phyloP scores from a whole-genome alignment of 1,284 basidiomycete genomes.

The Agroathelia rolfsii region DNA sequence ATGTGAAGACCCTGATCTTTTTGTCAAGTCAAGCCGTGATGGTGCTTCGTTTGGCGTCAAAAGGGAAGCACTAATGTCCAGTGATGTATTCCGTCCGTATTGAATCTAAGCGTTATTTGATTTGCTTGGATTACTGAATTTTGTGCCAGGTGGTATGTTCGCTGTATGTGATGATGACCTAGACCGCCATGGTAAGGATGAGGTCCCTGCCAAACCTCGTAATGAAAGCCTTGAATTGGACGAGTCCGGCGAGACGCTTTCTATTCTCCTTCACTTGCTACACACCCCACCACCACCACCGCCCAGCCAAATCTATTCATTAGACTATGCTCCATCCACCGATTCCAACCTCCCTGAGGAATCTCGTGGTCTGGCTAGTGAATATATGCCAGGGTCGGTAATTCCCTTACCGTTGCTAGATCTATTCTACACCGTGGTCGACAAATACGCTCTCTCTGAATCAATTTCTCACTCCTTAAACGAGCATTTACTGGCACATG shows the following conservation, averaged over 20 bases:
- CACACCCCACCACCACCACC: slow-evolving; percentile 38
- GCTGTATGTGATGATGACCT: slow-evolving; percentile 33
- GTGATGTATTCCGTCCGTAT: slow-evolving; percentile 49
- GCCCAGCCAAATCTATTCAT: too few relatives aligned
- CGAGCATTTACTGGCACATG: slow-evolving; percentile 46
- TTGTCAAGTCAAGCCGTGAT: slow-evolving; percentile 41
- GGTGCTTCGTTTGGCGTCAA: slow-evolving; percentile 35
- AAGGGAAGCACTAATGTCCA: slow-evolving; percentile 34
- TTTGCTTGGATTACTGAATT: slow-evolving; percentile 10
- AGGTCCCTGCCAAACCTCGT: slow-evolving; percentile 13
- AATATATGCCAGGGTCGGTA: slow-evolving; percentile 30
- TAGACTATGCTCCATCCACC: too few relatives aligned
- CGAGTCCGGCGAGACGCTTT: slow-evolving; percentile 36
- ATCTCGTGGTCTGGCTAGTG: slow-evolving; percentile 14
- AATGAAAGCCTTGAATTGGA: slow-evolving; percentile 36
- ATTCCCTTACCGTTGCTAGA: slow-evolving; percentile 55
- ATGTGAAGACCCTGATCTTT: slow-evolving; percentile 39
- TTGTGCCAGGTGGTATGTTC: slow-evolving; percentile 50
- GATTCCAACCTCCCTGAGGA: too few relatives aligned
- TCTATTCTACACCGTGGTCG: slow-evolving; percentile 40
- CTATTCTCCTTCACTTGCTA: slow-evolving; percentile 40
- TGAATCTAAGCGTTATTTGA: slow-evolving; percentile 6
- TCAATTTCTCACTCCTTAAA: slow-evolving; percentile 30
- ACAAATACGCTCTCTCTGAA: slow-evolving; percentile 50
- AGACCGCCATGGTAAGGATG: slow-evolving; percentile 12